phyloP scores from a whole-genome alignment of 768 basidiomycete genomes.

The Kockovaella imperatae region DNA sequence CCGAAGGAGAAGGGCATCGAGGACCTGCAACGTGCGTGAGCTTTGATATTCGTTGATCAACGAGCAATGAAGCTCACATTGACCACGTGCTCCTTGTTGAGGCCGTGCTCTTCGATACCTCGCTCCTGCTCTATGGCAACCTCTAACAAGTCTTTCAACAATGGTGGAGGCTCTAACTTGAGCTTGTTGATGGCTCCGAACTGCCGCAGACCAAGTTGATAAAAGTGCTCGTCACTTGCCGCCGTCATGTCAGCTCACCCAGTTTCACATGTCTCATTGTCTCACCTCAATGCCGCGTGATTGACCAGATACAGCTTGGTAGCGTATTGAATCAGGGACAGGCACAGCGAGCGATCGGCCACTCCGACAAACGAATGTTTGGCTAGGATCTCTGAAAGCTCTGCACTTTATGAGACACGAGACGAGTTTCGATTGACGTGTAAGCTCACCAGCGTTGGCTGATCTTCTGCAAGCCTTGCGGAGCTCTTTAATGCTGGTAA shows the following conservation, averaged over 20 bases:
- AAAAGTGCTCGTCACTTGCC: conserved; percentile 91
- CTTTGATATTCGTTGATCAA: neutral
- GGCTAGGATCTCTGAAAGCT: conserved; percentile 69
- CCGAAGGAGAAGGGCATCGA: conserved; percentile 24
- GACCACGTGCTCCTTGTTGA: conserved; percentile 58
- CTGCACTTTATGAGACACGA: conserved; percentile 48
- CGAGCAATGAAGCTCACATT: conserved; percentile 51
- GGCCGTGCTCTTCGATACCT: conserved; percentile 48
- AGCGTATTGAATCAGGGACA: conserved; percentile 76
- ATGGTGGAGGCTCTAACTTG: conserved; percentile 73
- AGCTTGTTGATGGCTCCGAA: conserved; percentile 74
- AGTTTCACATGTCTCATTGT: conserved; percentile 12
- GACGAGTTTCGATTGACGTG: too few species aligned
- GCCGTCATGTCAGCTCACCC: neutral
- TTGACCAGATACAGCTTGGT: conserved; percentile 87
- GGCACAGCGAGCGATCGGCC: conserved; percentile 63
- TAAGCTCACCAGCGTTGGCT: conserved; percentile 61
- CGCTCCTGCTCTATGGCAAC: conserved; percentile 71
- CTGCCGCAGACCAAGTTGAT: conserved; percentile 83
- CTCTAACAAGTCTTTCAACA: conserved; percentile 60
- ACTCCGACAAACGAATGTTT: conserved; percentile 90
- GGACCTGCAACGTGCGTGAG: conserved; percentile 14
- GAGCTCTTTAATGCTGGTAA: conserved; percentile 66
- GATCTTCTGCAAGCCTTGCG: conserved; percentile 55
- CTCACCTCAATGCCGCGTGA: conserved; percentile 73